These are phyloP conservation scores for Globisporangium canariense DNA, from an alignment of 352 stramenopile genomes.

Conservation along the genomic window DNA sequence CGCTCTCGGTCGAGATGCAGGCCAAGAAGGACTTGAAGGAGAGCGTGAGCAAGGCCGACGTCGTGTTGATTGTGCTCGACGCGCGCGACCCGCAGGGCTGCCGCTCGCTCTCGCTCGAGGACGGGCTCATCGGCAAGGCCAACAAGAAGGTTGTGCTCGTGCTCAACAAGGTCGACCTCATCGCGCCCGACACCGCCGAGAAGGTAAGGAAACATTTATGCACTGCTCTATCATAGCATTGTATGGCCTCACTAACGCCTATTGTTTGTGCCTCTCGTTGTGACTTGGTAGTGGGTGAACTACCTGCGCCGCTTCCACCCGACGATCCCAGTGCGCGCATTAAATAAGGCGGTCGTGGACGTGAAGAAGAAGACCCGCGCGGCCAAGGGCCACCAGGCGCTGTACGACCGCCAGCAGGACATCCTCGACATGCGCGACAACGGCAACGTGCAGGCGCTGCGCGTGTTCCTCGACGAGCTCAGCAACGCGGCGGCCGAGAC, in stretches of 20 bases:
- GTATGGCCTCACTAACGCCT: conserved; percentile 24
- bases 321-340: conserved; percentile 87
- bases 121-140: conserved; percentile 91
- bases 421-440: conserved; percentile 72
- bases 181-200: conserved; percentile 85
- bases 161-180: conserved; percentile 99
- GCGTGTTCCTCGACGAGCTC: conserved; percentile 97
- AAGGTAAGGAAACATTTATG: conserved; percentile 30
- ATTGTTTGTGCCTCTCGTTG: conserved; percentile 5
- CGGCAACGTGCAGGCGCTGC: conserved; percentile 83
- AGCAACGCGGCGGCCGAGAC: conserved; percentile 67
- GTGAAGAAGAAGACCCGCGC: conserved; percentile 85
- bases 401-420: conserved; percentile 71
- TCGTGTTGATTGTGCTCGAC: conserved; percentile 92
- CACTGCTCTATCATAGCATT: neutral
- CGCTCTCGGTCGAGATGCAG: conserved; percentile 71
- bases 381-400: conserved; percentile 55
- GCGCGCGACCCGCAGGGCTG: conserved; percentile 96
- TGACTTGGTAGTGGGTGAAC: conserved; percentile 57
- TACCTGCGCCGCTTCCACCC: conserved; percentile 94
- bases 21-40: conserved; percentile 77
- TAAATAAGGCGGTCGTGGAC: conserved; percentile 88
- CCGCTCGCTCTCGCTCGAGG: conserved; percentile 92
- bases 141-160: conserved; percentile 97
- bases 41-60: conserved; percentile 54